Evolutionary conservation across 208 protist genomes (phyloP).

Genomic region (Trypanosoma boissoni): DNA sequence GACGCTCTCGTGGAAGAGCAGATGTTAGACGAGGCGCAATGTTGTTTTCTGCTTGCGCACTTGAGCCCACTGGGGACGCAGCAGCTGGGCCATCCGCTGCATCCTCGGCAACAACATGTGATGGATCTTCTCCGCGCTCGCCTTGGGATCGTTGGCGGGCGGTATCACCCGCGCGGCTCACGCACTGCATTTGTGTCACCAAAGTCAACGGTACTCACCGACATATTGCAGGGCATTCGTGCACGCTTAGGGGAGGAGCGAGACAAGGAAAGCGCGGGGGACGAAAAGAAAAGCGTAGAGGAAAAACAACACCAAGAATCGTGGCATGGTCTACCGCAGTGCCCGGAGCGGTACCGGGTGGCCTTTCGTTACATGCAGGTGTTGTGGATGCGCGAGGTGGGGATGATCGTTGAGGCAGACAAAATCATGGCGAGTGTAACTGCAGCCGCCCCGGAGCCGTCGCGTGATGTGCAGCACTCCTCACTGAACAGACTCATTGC

Average conservation of each 20-base stretch:
- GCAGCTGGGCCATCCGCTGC: conserved; percentile 14
- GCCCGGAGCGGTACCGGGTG: conserved; percentile 16
- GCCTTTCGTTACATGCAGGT: conserved; percentile 68
- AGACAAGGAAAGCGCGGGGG: too few species aligned
- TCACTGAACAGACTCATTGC: conserved; percentile 25
- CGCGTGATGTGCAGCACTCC: conserved; percentile 4
- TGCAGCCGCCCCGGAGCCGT: conserved; percentile 10
- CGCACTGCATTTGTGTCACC: conserved; percentile 67
- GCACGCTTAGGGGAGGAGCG: neutral
- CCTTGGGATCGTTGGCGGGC: conserved; percentile 56
- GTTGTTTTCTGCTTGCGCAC: conserved; percentile 66
- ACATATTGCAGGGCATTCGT: conserved; percentile 46
- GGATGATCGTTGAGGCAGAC: conserved; percentile 34
- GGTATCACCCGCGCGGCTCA: conserved; percentile 44
- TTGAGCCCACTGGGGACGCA: conserved; percentile 28
- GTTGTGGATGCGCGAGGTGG: conserved; percentile 69
- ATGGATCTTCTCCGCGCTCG: conserved; percentile 54
- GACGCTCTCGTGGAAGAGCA: conserved; percentile 35
- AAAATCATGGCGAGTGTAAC: conserved; percentile 7
- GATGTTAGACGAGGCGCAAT: conserved; percentile 62
- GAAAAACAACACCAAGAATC: neutral
- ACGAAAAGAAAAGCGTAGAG: too few species aligned
- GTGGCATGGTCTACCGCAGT: conserved; percentile 42
- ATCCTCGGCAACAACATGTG: conserved; percentile 38
- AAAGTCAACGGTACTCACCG: conserved; percentile 55